Evolutionary conservation across 192 early-diverging fungal species (phyloP).

Genomic region (Podila horticola): DNA sequence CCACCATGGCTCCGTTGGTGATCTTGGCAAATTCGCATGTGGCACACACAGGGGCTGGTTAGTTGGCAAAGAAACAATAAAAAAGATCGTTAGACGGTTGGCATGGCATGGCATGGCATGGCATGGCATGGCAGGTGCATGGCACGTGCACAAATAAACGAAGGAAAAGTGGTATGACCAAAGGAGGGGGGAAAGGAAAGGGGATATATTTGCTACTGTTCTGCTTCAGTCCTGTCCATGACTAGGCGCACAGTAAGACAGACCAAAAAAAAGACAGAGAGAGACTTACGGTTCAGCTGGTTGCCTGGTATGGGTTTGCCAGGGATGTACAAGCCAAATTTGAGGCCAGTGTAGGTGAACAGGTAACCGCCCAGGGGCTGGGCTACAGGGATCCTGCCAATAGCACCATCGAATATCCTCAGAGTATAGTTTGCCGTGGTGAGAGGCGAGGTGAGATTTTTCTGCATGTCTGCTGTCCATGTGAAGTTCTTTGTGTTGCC

Average conservation of each 20-base stretch:
- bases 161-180: not conserved
- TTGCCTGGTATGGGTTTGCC: slow-evolving; percentile 13
- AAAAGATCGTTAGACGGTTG: not conserved
- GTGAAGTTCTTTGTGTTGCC: slow-evolving; percentile 40
- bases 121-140: not conserved
- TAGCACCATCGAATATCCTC: slow-evolving; percentile 18
- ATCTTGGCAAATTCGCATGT: slow-evolving; percentile 22
- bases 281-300: slow-evolving; percentile 25
- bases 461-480: slow-evolving; percentile 30
- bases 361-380: slow-evolving; percentile 21
- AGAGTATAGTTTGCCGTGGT: slow-evolving; percentile 16
- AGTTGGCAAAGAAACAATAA: not conserved
- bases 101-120: not conserved
- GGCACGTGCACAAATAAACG: not conserved
- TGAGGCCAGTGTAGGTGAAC: slow-evolving; percentile 13
- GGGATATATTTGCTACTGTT: not conserved
- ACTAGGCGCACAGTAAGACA: not conserved
- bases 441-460: slow-evolving; percentile 20
- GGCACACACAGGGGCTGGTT: slow-evolving; percentile 26
- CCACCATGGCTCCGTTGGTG: slow-evolving; percentile 13
- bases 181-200: no score
- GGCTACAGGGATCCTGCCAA: slow-evolving; percentile 2
- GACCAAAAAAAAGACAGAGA: no score
- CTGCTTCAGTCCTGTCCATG: not conserved
- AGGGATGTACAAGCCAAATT: slow-evolving; percentile 29